Conservation (phyloP, 2,329 filamentous ascomycete species). For the Venturia carpophila region DNA sequence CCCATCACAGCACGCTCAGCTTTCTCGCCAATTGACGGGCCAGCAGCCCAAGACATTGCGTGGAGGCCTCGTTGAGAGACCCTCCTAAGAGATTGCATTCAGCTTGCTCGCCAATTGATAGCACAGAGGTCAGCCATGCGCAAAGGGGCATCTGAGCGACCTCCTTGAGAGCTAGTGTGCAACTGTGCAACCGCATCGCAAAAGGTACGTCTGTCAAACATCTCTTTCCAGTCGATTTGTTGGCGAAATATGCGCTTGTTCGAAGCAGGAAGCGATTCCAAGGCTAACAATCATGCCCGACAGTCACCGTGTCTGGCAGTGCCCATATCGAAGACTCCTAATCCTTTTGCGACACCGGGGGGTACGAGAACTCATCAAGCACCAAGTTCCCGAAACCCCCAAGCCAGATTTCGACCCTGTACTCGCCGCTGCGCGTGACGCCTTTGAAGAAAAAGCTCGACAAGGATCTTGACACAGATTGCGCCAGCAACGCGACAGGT, state of each 20-base stretch:
- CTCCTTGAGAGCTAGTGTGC: background rate
- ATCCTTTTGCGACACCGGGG: background rate
- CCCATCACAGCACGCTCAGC: background rate
- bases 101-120: constrained; percentile 1
- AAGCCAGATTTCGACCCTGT: background rate
- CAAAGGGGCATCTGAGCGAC: background rate
- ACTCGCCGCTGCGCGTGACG: background rate
- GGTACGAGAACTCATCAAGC: background rate
- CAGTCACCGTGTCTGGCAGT: background rate
- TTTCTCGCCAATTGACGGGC: background rate
- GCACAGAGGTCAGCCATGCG: background rate
- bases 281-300: background rate
- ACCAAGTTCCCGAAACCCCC: background rate
- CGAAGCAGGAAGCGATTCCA: background rate
- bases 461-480: background rate
- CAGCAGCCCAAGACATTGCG: background rate
- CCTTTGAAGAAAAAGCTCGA: background rate
- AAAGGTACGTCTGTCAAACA: background rate
- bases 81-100: background rate
- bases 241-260: background rate
- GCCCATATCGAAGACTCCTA: background rate
- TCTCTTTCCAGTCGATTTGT: background rate
- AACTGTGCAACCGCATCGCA: background rate
- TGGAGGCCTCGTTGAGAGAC: background rate
- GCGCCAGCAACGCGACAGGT: background rate